These are phyloP conservation scores for Teunomyces lycoperdinae DNA, from an alignment of 805 yeast genomes.

Conservation along the genomic window DNA sequence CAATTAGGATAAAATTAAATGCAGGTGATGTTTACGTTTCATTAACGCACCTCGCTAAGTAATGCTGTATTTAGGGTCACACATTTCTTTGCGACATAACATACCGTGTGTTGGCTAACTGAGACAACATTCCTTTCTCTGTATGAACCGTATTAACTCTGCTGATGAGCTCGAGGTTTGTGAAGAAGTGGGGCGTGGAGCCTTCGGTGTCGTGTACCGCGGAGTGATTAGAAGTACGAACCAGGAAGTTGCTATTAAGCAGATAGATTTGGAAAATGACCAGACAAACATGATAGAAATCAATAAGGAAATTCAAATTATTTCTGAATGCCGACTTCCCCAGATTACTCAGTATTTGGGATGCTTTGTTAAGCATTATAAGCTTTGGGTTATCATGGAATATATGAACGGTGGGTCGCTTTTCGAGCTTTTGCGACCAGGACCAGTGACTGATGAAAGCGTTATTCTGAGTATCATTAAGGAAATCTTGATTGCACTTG, in stretches of 20 bases:
- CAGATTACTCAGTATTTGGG: constrained; percentile 70
- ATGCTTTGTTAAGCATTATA: constrained; percentile 64
- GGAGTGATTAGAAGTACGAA: constrained; percentile 49
- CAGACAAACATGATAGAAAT: constrained; percentile 63
- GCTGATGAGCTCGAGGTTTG: constrained; percentile 42
- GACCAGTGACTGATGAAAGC: constrained; percentile 55
- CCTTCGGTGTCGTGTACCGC: constrained; percentile 72
- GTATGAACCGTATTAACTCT: constrained; percentile 17
- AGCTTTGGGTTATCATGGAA: constrained; percentile 81
- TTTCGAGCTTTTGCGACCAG: constrained; percentile 57
- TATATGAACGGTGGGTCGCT: constrained; percentile 77
- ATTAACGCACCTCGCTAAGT: neutral
- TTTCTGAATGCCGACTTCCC: constrained; percentile 61
- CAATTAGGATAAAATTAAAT: constrained; percentile 2
- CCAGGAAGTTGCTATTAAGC: constrained; percentile 56
- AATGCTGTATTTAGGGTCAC: neutral
- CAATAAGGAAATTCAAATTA: constrained; percentile 66
- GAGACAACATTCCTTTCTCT: neutral
- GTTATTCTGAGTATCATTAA: constrained; percentile 50
- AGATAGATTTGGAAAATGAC: constrained; percentile 71
- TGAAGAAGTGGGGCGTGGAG: constrained; percentile 70
- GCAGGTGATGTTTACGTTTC: constrained; percentile 4
- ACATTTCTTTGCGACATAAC: neutral
- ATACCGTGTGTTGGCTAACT: neutral
- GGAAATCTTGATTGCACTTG: constrained; percentile 58